These are phyloP conservation scores for Panicum miliaceum DNA, from an alignment of 176 grass and related monocot genomes.

Conservation along the genomic window DNA sequence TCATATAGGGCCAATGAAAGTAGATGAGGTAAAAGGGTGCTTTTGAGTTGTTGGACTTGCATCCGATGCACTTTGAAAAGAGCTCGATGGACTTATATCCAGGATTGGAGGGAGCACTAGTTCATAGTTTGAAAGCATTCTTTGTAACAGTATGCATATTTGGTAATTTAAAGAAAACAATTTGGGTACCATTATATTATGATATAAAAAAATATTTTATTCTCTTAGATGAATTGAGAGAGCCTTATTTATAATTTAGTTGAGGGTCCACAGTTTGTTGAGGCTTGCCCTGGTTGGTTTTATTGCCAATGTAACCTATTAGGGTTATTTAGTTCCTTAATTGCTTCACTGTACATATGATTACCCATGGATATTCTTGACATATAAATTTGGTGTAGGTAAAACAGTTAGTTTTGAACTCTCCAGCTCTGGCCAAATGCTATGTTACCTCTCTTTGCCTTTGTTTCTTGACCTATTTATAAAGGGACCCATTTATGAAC, in stretches of 20 bases:
- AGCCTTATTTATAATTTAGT: not conserved
- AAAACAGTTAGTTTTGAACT: not conserved
- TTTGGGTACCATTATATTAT: no score
- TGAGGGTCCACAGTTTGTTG: not conserved
- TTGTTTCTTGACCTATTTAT: not conserved
- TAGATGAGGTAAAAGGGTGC: not conserved
- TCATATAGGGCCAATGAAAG: not conserved
- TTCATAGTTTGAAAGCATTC: not conserved
- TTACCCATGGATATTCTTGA: not conserved
- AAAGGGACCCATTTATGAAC: no score
- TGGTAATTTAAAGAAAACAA: no score
- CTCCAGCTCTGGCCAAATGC: not conserved
- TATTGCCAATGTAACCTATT: not conserved
- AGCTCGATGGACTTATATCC: not conserved
- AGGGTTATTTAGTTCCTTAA: not conserved
- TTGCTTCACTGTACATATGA: not conserved
- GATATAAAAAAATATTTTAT: not conserved
- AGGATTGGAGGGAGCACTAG: not conserved
- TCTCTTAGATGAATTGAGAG: not conserved
- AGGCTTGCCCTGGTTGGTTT: not conserved
- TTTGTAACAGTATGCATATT: not conserved
- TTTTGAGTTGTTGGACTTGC: not conserved
- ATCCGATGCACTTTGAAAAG: not conserved
- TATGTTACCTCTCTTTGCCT: not conserved
- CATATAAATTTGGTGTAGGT: not conserved